Evolutionary conservation across 1,284 basidiomycete genomes (phyloP).

Genomic region (Marasmius oreades): DNA sequence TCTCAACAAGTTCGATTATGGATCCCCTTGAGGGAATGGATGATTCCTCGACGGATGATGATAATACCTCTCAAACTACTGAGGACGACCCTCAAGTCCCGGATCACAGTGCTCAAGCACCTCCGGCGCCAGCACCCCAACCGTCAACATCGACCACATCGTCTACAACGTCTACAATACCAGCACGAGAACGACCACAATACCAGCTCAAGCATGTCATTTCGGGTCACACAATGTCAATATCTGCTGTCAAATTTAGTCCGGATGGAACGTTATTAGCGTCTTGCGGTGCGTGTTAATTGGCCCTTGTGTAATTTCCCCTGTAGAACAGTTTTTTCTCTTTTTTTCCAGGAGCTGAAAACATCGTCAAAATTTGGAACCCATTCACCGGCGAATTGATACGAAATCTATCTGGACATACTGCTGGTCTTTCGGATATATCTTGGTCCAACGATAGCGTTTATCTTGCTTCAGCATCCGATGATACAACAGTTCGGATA

Average conservation of each 20-base stretch:
- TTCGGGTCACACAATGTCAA: conserved; percentile 69
- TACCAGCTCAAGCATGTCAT: conserved; percentile 67
- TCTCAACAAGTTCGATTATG: conserved; percentile 18
- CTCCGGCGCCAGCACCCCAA: conserved; percentile 32
- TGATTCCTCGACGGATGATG: conserved; percentile 74
- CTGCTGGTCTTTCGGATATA: conserved; percentile 84
- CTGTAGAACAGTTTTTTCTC: too few species aligned
- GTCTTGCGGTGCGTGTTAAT: conserved; percentile 61
- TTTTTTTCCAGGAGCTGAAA: conserved; percentile 61
- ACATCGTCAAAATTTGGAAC: conserved; percentile 76
- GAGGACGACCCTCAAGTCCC: conserved; percentile 79
- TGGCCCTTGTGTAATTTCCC: conserved; percentile 5
- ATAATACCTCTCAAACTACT: conserved; percentile 75
- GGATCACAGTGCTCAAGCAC: conserved; percentile 42
- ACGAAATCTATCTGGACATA: conserved; percentile 68
- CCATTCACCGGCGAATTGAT: conserved; percentile 75
- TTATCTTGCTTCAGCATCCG: conserved; percentile 85
- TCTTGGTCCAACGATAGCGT: conserved; percentile 82
- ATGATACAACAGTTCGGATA: conserved; percentile 83
- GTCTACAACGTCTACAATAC: conserved; percentile 28
- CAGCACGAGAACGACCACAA: conserved; percentile 53
- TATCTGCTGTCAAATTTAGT: conserved; percentile 83
- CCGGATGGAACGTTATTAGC: conserved; percentile 78
- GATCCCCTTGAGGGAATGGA: conserved; percentile 43
- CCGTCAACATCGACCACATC: conserved; percentile 21